Evolutionary conservation across 495 filamentous ascomycete species (phyloP).

Genomic region (Neurospora sp.): DNA sequence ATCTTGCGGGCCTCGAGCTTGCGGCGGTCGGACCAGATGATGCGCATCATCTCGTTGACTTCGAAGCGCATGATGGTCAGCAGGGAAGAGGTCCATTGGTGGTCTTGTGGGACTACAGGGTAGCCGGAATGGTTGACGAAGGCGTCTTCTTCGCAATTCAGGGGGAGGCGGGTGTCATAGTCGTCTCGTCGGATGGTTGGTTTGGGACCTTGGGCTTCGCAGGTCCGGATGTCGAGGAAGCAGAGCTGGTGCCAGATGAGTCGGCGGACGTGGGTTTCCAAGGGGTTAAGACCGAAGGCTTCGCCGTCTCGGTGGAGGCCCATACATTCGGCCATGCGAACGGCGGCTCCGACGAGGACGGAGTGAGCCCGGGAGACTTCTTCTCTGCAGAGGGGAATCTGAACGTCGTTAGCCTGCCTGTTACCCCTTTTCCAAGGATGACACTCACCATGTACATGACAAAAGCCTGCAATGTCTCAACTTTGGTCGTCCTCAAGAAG

Average conservation of each 20-base stretch:
- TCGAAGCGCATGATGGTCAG: slow-evolving; percentile 58
- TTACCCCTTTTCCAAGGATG: background rate
- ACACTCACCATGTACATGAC: slow-evolving; percentile 58
- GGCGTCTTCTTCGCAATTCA: slow-evolving; percentile 56
- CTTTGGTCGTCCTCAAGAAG: slow-evolving; percentile 57
- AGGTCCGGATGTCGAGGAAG: slow-evolving; percentile 65
- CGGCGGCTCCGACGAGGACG: slow-evolving; percentile 57
- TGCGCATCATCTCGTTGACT: slow-evolving; percentile 61
- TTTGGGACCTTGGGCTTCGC: slow-evolving; percentile 64
- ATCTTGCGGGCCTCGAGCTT: slow-evolving; percentile 51
- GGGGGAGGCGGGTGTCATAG: slow-evolving; percentile 56
- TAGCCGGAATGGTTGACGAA: slow-evolving; percentile 28
- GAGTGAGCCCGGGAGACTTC: slow-evolving; percentile 64
- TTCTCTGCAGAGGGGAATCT: slow-evolving; percentile 60
- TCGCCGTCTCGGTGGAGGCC: slow-evolving; percentile 64
- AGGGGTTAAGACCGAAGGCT: slow-evolving; percentile 49
- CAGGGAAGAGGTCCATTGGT: slow-evolving; percentile 55
- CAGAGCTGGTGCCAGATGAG: slow-evolving; percentile 67
- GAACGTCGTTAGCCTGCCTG: slow-evolving; percentile 4
- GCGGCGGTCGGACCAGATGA: slow-evolving; percentile 51
- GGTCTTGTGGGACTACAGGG: slow-evolving; percentile 31
- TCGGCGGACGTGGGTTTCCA: slow-evolving; percentile 66
- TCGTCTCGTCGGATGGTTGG: slow-evolving; percentile 59
- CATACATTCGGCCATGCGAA: slow-evolving; percentile 68
- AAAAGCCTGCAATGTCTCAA: slow-evolving; percentile 64